These are phyloP conservation scores for Salvia rosmarinus DNA, from an alignment of 257 asterid genomes.

Conservation along the genomic window DNA sequence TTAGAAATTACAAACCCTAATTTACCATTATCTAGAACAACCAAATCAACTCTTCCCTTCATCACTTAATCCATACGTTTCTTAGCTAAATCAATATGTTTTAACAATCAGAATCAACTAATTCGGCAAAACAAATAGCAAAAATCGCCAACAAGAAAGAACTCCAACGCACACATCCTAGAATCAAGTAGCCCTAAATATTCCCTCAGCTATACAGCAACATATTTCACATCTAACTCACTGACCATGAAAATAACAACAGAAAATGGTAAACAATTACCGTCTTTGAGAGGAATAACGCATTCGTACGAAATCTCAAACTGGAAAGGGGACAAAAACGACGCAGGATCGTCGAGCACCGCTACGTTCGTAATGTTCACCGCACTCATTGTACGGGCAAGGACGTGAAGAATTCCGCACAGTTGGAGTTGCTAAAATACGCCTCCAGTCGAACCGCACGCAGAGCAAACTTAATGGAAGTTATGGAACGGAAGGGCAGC, in stretches of 20 bases:
- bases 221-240: slow-evolving; percentile 10
- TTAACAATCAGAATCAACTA: neutral
- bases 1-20: slow-evolving; percentile 38
- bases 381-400: slow-evolving; percentile 69
- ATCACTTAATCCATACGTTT: slow-evolving; percentile 23
- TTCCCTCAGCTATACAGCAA: neutral
- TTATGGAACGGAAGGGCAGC: slow-evolving; percentile 34
- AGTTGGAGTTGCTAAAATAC: slow-evolving; percentile 26
- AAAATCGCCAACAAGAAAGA: neutral
- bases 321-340: slow-evolving; percentile 83
- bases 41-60: slow-evolving; percentile 7
- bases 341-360: slow-evolving; percentile 93
- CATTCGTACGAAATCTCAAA: slow-evolving; percentile 97
- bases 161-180: neutral
- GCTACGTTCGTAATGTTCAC: slow-evolving; percentile 88
- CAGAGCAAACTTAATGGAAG: slow-evolving; percentile 15
- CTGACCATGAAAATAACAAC: neutral
- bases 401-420: neutral
- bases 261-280: slow-evolving; percentile 37
- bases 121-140: neutral
- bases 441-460: slow-evolving; percentile 14
- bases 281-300: slow-evolving; percentile 82
- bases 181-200: slow-evolving; percentile 41
- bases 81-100: slow-evolving; percentile 23
- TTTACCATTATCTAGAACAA: slow-evolving; percentile 5